These are phyloP conservation scores for Esteya vermicola DNA, from an alignment of 2,329 filamentous ascomycete species.

Conservation along the genomic window DNA sequence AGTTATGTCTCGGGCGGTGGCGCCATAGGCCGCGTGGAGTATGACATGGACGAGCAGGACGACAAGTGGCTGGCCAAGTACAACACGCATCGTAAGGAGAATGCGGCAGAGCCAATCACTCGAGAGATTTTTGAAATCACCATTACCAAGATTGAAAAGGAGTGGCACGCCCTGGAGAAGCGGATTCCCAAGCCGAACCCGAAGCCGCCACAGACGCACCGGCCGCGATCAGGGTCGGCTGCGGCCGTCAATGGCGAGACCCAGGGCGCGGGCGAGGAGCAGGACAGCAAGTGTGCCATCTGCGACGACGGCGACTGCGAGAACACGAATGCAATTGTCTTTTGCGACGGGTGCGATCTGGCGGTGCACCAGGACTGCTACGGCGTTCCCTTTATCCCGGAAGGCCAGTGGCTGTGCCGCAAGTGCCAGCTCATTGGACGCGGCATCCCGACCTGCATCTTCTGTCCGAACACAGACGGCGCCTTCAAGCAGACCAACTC, in stretches of 20 bases:
- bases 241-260: conserved; percentile 92
- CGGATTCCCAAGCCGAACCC: conserved; percentile 94
- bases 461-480: conserved; percentile 93
- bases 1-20: no score
- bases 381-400: conserved; percentile 94
- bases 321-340: conserved; percentile 97
- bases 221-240: conserved; percentile 83
- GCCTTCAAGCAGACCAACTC: conserved; percentile 97
- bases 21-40: conserved; percentile 73
- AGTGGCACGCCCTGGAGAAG: conserved; percentile 94
- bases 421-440: conserved; percentile 93
- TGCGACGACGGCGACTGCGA: conserved; percentile 99
- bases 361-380: conserved; percentile 99
- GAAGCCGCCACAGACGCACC: conserved; percentile 87
- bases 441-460: conserved; percentile 91
- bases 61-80: conserved; percentile 86
- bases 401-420: conserved; percentile 94
- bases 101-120: conserved; percentile 69
- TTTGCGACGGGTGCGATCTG: conserved; percentile 94
- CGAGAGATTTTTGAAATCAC: conserved; percentile 94
- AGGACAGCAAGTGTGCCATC: conserved; percentile 93
- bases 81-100: conserved; percentile 61
- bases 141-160: conserved; percentile 97
- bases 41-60: conserved; percentile 99
- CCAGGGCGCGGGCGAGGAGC: conserved; percentile 75